phyloP scores from a whole-genome alignment of 2,329 filamentous ascomycete species.

The Fusarium siculi region DNA sequence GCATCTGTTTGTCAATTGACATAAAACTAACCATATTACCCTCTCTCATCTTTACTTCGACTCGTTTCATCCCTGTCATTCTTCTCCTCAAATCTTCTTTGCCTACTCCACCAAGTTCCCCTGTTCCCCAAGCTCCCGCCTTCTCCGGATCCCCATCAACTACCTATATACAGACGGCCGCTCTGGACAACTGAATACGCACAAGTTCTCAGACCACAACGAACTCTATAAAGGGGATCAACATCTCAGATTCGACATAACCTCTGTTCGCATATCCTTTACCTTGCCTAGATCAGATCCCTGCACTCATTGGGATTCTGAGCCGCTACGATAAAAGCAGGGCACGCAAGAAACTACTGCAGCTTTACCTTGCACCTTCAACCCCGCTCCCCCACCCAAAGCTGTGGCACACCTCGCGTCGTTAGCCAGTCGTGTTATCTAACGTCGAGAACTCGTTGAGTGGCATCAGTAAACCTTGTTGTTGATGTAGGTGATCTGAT shows the following conservation, averaged over 20 bases:
- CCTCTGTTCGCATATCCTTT: background rate
- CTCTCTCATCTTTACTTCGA: background rate
- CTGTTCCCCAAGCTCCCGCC: slow-evolving; percentile 25
- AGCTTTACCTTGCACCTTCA: slow-evolving; percentile 37
- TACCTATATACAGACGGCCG: background rate
- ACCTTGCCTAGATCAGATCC: background rate
- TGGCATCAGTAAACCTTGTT: slow-evolving; percentile 38
- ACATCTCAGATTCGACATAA: background rate
- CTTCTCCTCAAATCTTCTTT: slow-evolving; percentile 25
- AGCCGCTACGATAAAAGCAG: slow-evolving; percentile 24
- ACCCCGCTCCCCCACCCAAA: slow-evolving; percentile 44
- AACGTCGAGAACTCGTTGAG: slow-evolving; percentile 39
- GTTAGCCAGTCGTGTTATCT: slow-evolving; percentile 43
- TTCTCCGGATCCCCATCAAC: slow-evolving; percentile 29
- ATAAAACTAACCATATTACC: background rate
- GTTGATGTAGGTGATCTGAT: slow-evolving; percentile 44
- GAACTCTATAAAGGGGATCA: background rate
- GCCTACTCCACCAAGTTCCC: slow-evolving; percentile 28
- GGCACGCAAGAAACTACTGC: slow-evolving; percentile 38
- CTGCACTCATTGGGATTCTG: slow-evolving; percentile 22
- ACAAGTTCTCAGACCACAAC: background rate
- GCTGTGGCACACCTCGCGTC: slow-evolving; percentile 38
- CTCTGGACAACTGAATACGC: slow-evolving; percentile 2
- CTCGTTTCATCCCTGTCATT: slow-evolving; percentile 11
- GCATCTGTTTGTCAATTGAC: slow-evolving; percentile 27